Evolutionary conservation across 805 yeast genomes (phyloP), one percentile per base, ranked within the genome.

Genomic region (Soucietia sequanensis): DNA sequence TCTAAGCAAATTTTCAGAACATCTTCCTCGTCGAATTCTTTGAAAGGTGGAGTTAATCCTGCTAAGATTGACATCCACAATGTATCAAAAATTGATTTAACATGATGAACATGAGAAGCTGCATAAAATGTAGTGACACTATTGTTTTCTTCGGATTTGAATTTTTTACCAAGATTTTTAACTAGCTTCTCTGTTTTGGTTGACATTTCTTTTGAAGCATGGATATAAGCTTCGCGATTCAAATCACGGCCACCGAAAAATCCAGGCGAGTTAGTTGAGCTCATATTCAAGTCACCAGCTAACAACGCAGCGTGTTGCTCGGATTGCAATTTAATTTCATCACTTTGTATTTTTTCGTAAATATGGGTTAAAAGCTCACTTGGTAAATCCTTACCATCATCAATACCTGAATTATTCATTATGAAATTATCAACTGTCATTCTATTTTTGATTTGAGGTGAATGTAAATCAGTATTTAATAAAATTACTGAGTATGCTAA

Each of bases 41-140:
- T 88, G 67, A 90, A 89, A 5, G 96, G 95, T 3, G 95, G 91
- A 0, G 97, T 89, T 32, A 93, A 70, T 0, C 95, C 97, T 5
- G 98, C 98, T 46, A 93, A 70, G 31, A 93, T 77, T 0, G 97
- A 88, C 96, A 95, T 90, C 99, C 99, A 93, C 28, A 85, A 66
- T 12, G 87, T 87, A 50, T 91, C 96, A 62, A 93, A 91, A 54
- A 95, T 86, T 1, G 97, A 90, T 54, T 77, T 83, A 11, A 91
- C 95, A 55, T 91, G 96, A 47, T 88, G 95, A 11, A 85, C 77
- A 51, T 85, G 91, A 2, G 89, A 77, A 0, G 97, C 97, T 13
- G 81, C 78, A 58, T 87, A 86, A 54, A 81, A 90, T 0, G 77
- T 71, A 13, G 60, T 62, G 20, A 67, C 65, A 26, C 39, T 47